A percentile compares a stretch with the other conserved stretches of the same genome.
phyloP scores from a whole-genome alignment of 176 grass and related monocot genomes.

The Panicum miliaceum region DNA sequence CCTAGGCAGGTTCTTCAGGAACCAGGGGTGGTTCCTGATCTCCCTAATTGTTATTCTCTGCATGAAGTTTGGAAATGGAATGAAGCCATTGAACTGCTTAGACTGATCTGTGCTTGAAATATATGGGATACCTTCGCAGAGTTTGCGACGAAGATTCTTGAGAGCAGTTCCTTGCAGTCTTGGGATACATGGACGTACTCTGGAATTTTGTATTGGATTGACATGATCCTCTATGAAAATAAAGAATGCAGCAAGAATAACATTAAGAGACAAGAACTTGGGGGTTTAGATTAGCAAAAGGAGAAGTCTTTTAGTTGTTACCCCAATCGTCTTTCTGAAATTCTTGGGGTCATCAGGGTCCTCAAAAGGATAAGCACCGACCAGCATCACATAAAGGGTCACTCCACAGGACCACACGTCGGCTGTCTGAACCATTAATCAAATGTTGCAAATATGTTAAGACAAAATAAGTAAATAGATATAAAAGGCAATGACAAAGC shows the following conservation, averaged over 20 bases:
- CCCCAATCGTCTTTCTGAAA: constrained; percentile 88
- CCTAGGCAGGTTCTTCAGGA: constrained; percentile 90
- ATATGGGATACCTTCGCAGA: constrained; percentile 57
- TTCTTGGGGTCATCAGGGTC: constrained; percentile 87
- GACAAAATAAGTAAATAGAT: constrained; percentile 1
- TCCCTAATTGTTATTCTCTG: constrained; percentile 93
- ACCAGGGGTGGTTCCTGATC: constrained; percentile 90
- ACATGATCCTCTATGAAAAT: constrained; percentile 77
- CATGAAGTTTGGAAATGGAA: constrained; percentile 17
- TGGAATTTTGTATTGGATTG: constrained; percentile 80
- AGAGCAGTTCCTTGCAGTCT: constrained; percentile 73
- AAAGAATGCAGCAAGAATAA: constrained; percentile 28
- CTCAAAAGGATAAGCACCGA: constrained; percentile 87
- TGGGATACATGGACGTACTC: constrained; percentile 89
- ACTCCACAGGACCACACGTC: constrained; percentile 95
- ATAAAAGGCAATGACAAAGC: constrained; percentile 8
- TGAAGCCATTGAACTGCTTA: not conserved
- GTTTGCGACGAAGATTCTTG: constrained; percentile 76
- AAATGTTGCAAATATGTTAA: constrained; percentile 24
- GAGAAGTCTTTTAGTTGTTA: constrained; percentile 35
- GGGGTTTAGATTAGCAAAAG: not conserved
- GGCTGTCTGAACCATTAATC: constrained; percentile 58
- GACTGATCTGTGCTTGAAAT: not conserved
- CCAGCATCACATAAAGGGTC: constrained; percentile 93
- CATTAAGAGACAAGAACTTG: constrained; percentile 30